These are phyloP conservation scores for Solanum neorickii DNA, from an alignment of 257 asterid species.

Conservation along the genomic window DNA sequence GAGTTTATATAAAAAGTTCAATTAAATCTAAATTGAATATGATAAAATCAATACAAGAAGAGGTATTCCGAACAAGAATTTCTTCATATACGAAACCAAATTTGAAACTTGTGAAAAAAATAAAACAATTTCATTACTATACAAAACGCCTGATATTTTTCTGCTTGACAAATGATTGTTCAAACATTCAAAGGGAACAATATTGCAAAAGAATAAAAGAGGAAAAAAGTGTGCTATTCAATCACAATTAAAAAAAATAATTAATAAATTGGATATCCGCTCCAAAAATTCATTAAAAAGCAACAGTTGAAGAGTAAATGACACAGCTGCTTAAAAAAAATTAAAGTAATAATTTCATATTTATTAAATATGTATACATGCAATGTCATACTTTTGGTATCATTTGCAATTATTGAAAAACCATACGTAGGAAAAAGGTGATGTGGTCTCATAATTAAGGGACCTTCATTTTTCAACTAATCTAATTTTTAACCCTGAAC, in stretches of 20 bases:
- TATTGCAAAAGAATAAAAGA: background rate
- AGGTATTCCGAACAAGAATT: too few species aligned
- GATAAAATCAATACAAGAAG: rapidly evolving
- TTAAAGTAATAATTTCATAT: background rate
- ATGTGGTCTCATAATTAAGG: background rate
- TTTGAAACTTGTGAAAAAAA: too few species aligned
- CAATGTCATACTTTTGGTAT: slow-evolving; percentile 19
- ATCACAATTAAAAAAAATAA: background rate
- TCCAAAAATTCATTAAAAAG: background rate
- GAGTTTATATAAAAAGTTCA: rapidly evolving
- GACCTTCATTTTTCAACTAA: background rate
- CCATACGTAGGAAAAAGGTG: slow-evolving; percentile 2
- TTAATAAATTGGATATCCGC: background rate
- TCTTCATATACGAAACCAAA: rapidly evolving
- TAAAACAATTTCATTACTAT: too few species aligned
- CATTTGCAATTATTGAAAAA: slow-evolving; percentile 18
- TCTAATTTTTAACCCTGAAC: background rate
- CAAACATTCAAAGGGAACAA: background rate
- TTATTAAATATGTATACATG: too few species aligned
- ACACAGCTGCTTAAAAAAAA: background rate
- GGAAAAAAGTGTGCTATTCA: background rate
- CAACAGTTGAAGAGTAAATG: background rate
- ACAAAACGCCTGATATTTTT: too few species aligned
- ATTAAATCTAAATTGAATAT: too few species aligned
- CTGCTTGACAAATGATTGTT: background rate